Percentiles rank a stretch among this genome's conserved stretches.
Conservation (phyloP, 495 filamentous ascomycete genomes). For the Hypomontagnella monticulosa region DNA sequence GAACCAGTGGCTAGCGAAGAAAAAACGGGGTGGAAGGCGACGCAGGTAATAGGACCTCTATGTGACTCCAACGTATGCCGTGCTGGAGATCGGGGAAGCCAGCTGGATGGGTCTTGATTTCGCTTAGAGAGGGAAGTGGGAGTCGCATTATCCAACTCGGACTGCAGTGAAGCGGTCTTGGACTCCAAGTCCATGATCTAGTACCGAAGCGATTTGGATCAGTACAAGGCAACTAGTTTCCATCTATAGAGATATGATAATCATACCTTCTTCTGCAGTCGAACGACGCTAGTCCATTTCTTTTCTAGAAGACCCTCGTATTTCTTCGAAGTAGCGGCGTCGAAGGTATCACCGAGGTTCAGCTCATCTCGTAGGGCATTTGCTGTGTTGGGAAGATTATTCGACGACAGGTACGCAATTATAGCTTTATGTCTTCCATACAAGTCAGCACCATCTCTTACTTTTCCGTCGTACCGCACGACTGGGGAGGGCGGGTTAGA, state of each 20-base stretch:
- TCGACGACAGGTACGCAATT: constrained; percentile 84
- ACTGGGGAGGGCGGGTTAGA: neutral
- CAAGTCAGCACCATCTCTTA: constrained; percentile 5
- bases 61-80: constrained; percentile 88
- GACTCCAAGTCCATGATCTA: constrained; percentile 96
- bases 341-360: constrained; percentile 73
- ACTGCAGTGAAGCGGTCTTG: constrained; percentile 73
- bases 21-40: constrained; percentile 95
- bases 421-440: constrained; percentile 82
- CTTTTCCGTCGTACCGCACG: neutral
- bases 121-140: constrained; percentile 79
- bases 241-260: neutral
- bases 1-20: constrained; percentile 91
- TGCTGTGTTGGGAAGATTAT: constrained; percentile 71
- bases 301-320: constrained; percentile 92
- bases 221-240: constrained; percentile 10
- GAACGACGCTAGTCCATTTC: constrained; percentile 94
- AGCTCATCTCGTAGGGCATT: constrained; percentile 73
- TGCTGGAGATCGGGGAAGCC: constrained; percentile 84
- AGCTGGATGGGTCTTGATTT: constrained; percentile 85
- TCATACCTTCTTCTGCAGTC: constrained; percentile 87
- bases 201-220: constrained; percentile 23
- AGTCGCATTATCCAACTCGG: constrained; percentile 85
- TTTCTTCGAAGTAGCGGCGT: constrained; percentile 80
- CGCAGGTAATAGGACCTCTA: constrained; percentile 79